Percentiles rank a stretch among this genome's conserved stretches.
Conservation (phyloP, 2,329 filamentous ascomycete species). For the Talaromyces sp. region DNA sequence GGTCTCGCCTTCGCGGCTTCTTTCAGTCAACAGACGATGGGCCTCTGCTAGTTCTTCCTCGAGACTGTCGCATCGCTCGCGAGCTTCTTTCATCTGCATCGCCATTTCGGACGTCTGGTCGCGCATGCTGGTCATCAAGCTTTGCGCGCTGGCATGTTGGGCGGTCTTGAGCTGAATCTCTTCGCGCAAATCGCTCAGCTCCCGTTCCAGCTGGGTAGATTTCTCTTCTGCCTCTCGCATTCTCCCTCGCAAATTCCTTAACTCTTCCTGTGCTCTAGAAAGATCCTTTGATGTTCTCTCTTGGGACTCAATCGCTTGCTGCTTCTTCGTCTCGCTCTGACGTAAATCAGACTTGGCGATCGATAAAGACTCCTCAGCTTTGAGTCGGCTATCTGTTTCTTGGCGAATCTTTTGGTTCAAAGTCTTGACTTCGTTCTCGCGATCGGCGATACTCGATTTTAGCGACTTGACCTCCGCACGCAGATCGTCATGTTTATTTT, state of each 20-base stretch:
- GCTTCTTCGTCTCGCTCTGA: slow-evolving; percentile 71
- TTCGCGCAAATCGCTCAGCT: slow-evolving; percentile 66
- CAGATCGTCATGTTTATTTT: slow-evolving; percentile 77
- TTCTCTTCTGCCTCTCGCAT: slow-evolving; percentile 73
- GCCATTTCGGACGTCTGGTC: slow-evolving; percentile 85
- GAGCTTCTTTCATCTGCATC: slow-evolving; percentile 86
- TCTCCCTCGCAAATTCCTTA: slow-evolving; percentile 53
- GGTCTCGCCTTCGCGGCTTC: slow-evolving; percentile 86
- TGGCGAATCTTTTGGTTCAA: slow-evolving; percentile 74
- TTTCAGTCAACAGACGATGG: slow-evolving; percentile 78
- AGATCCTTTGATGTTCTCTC: slow-evolving; percentile 71
- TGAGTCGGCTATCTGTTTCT: slow-evolving; percentile 67
- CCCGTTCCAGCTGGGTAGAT: slow-evolving; percentile 62
- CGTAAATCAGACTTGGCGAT: slow-evolving; percentile 73
- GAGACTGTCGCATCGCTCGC: slow-evolving; percentile 74
- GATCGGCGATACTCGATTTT: slow-evolving; percentile 67
- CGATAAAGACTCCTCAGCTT: slow-evolving; percentile 74
- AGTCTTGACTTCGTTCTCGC: slow-evolving; percentile 71
- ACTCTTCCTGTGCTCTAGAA: slow-evolving; percentile 66
- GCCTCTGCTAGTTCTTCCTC: slow-evolving; percentile 91
- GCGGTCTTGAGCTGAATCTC: slow-evolving; percentile 80
- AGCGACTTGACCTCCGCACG: slow-evolving; percentile 67
- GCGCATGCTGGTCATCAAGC: slow-evolving; percentile 84
- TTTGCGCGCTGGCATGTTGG: slow-evolving; percentile 81
- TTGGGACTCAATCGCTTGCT: slow-evolving; percentile 67